Evolutionary conservation across 805 yeast genomes (phyloP), one percentile per base, ranked within the genome.

Genomic region (Starmerella khaoyaiensis): DNA sequence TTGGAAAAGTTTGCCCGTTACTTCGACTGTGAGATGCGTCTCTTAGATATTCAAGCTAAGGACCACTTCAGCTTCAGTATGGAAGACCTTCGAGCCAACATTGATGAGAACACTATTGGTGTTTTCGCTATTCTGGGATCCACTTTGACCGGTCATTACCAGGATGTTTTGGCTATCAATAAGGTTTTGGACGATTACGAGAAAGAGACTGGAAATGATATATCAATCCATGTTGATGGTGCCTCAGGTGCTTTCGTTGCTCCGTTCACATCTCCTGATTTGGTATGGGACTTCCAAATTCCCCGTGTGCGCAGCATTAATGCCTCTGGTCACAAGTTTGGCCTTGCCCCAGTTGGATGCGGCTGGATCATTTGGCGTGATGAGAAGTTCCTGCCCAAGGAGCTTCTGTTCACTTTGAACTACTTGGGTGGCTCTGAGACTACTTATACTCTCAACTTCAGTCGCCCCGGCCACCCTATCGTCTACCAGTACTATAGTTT

Each of bases 31-130:
- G 94, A 84, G 55, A 71, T 79, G 44, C 68, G 94, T 49, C 58
- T 81, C 46, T 68, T 86, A 41, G 76, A 78, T 11, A 82, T 82
- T 21, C 64, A 67, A 18, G 67, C 63, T 35, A 65, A 68, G 31
- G 64, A 74, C 31, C 72, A 74, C 48, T 79, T 76, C 58, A 64
- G 76, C 41, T 64, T 84, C 51, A 86, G 80, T 53, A 57, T 69
- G 21, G 51, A 66, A 24, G 64, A 71, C 47, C 66, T 86, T 53
- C 67, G 67, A 54, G 74, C 73, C 37, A 62, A 71, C 42, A 64
- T 80, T 27, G 95, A 84, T 58, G 95, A 86, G 56, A 83, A 86
- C 63, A 84, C 96, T 11, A 83, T 84, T 61, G 95, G 95, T 49
- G 71, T 81, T 30, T 84, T 74, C 60, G 93, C 78, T 17, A 83